Percentiles rank a stretch among this genome's conserved stretches.
Evolutionary conservation across 2,329 filamentous ascomycete genomes (phyloP).

Genomic region (Periglandula ipomoeae): DNA sequence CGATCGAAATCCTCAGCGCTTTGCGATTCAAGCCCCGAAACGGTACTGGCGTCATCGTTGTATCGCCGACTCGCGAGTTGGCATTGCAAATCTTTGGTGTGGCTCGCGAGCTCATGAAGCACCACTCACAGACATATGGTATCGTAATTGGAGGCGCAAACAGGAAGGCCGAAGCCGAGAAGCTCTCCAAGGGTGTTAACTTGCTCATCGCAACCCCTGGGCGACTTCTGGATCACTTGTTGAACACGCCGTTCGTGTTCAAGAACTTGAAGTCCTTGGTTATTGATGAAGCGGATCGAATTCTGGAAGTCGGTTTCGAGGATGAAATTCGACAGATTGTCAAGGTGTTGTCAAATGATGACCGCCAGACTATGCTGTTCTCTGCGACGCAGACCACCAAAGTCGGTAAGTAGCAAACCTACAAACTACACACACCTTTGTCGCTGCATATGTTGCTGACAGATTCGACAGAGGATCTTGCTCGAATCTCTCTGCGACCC

Average conservation of each 20-base stretch:
- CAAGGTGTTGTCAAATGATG: constrained; percentile 80
- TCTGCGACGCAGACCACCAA: constrained; percentile 98
- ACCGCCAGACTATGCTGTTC: constrained; percentile 95
- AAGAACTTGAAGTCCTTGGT: constrained; percentile 89
- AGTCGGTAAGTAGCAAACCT: constrained; percentile 39
- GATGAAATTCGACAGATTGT: constrained; percentile 97
- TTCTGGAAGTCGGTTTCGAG: constrained; percentile 95
- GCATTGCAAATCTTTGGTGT: constrained; percentile 96
- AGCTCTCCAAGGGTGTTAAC: constrained; percentile 90
- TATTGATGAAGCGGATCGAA: constrained; percentile 94
- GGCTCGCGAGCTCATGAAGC: constrained; percentile 81
- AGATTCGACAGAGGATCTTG: constrained; percentile 61
- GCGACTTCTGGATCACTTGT: constrained; percentile 83
- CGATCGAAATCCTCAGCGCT: constrained; percentile 83
- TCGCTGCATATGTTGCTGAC: not conserved
- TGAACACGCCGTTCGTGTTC: constrained; percentile 85
- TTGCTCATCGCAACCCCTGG: constrained; percentile 90
- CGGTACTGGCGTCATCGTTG: constrained; percentile 83
- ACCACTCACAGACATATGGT: constrained; percentile 89
- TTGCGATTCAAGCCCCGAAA: constrained; percentile 93
- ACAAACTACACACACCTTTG: not conserved
- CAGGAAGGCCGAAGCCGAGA: constrained; percentile 80
- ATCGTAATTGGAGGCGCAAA: constrained; percentile 97
- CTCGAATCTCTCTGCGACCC: constrained; percentile 81
- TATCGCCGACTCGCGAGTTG: constrained; percentile 87